Evolutionary conservation across 2,329 filamentous ascomycete species (phyloP), one percentile per base, ranked within the genome.

Genomic region (Microdochium paspali): DNA sequence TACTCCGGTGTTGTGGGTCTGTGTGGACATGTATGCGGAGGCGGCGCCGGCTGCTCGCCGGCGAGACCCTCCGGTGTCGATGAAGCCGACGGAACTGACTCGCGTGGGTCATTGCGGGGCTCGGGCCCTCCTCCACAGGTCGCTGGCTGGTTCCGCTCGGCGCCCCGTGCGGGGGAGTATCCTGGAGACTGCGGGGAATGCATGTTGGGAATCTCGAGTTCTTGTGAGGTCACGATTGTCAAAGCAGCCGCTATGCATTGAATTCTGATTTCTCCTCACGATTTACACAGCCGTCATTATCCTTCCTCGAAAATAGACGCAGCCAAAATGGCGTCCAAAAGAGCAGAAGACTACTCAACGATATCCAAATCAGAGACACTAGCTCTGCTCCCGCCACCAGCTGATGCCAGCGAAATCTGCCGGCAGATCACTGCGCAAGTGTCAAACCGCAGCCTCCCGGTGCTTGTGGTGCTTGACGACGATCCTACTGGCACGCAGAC

Each of bases 401-500:
- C 18, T n/a, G 15, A 35, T n/a, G 15, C 31, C 31, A 35, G 15
- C 31, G 31, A 35, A n/a, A n/a, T 35, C 31, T 35, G 31, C 31
- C 31, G 15, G 6, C 31, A 35, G 6, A 35, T 35, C 15, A n/a
- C 7, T 5, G n/a, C 10, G 15, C 31, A 35, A 35, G 31, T 35
- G 7, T 35, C 31, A 9, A n/a, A 51, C 5, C 31, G 31, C 31
- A 5, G 15, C 6, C 31, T 59, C 4, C 62, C 64, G 12, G 56
- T 62, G 9, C 60, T 70, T 6, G 62, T 74, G 4, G 64, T 64
- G 1, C 63, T 74, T 5, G 76, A 79, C 46, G 76, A 80, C 49
- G 76, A 80, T 47, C 76, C 76, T 26, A 80, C 77, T 0, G 76
- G 76, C n/a, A 80, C 76, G 0, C 77, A 80, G 55, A 80, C 77